Evolutionary conservation across 2,329 filamentous ascomycete species (phyloP).

Genomic region (Camptophora hylomeconis): DNA sequence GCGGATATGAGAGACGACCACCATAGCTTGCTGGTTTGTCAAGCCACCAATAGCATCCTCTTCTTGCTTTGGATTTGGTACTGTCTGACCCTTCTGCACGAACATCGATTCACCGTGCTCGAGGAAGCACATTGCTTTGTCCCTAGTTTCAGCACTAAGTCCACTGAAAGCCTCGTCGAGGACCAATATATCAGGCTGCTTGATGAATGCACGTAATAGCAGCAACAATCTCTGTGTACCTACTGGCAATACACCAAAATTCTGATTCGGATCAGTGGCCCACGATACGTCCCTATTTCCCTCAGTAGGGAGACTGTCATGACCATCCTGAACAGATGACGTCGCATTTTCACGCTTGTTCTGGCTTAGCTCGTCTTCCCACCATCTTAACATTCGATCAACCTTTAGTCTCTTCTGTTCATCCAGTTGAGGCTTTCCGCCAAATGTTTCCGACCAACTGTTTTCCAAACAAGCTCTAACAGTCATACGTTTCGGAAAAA

Average conservation of each 20-base stretch:
- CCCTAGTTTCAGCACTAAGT: constrained; percentile 68
- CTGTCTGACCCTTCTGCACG: too few relatives aligned
- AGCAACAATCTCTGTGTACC: constrained; percentile 73
- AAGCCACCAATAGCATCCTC: constrained; percentile 47
- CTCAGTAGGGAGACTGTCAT: constrained; percentile 10
- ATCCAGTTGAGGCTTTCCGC: constrained; percentile 54
- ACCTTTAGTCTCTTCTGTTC: constrained; percentile 45
- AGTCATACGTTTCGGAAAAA: constrained; percentile 69
- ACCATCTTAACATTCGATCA: constrained; percentile 60
- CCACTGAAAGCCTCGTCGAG: constrained; percentile 81
- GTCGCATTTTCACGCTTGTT: constrained; percentile 14
- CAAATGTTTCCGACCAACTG: constrained; percentile 82
- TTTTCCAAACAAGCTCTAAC: constrained; percentile 66
- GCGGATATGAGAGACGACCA: constrained; percentile 84
- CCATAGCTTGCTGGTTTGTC: constrained; percentile 58
- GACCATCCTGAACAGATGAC: background rate
- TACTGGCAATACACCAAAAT: constrained; percentile 65
- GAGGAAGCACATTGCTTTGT: constrained; percentile 77
- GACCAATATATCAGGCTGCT: constrained; percentile 67
- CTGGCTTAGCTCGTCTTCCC: constrained; percentile 64
- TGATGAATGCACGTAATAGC: constrained; percentile 70
- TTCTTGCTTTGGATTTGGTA: too few relatives aligned
- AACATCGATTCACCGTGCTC: constrained; percentile 49
- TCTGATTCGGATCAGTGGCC: constrained; percentile 9
- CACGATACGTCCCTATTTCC: too few relatives aligned